Evolutionary conservation across 2,329 filamentous ascomycete species (phyloP).

Genomic region (Colletotrichum somersetense): DNA sequence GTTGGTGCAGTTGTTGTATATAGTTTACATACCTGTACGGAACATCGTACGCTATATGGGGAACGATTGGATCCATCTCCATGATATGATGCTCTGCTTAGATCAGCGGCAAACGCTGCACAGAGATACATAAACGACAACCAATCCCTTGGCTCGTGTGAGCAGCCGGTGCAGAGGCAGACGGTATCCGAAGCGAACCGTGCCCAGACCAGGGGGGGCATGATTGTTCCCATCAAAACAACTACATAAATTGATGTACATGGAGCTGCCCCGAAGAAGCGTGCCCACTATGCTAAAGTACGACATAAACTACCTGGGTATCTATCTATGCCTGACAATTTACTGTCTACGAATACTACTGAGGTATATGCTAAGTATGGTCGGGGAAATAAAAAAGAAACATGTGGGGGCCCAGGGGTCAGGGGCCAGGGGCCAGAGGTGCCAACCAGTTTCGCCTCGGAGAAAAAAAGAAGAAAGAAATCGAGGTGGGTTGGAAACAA

Average conservation of each 20-base stretch:
- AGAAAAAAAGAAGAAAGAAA: conserved; percentile 31
- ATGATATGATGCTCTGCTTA: not conserved
- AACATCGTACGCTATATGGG: no score
- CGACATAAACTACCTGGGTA: no score
- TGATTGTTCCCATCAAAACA: conserved; percentile 5
- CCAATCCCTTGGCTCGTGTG: not conserved
- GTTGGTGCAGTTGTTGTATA: not conserved
- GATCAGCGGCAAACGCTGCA: not conserved
- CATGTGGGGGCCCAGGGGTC: conserved; percentile 8
- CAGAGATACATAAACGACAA: not conserved
- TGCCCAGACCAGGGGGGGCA: not conserved
- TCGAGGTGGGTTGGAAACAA: conserved; percentile 34
- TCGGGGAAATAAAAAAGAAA: conserved; percentile 13
- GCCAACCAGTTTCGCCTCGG: conserved; percentile 18
- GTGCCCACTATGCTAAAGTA: not conserved
- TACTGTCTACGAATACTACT: no score
- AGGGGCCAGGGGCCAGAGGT: conserved; percentile 26
- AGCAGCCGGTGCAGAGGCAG: conserved; percentile 2
- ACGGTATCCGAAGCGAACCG: conserved; percentile 1
- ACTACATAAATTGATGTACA: conserved; percentile 7
- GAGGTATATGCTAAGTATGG: not conserved
- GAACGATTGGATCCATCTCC: not conserved
- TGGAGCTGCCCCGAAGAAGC: conserved; percentile 17
- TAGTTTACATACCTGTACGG: not conserved
- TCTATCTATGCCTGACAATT: conserved; percentile 3